phyloP scores from a whole-genome alignment of 2,329 filamentous ascomycete species.

The Cladosporium velox region DNA sequence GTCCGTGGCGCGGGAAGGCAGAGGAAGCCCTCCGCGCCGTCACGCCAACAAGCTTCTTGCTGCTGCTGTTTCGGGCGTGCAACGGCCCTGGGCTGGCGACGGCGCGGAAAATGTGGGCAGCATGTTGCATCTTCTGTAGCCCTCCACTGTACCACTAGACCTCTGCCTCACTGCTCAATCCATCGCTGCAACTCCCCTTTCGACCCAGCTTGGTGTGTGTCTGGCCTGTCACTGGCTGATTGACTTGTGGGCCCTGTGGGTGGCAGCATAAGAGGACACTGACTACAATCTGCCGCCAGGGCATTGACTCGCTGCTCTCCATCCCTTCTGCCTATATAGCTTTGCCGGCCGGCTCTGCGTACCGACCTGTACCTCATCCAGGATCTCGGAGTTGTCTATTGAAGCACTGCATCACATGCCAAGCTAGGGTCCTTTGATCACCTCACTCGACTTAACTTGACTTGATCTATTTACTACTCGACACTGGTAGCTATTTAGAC shows the following conservation, averaged over 20 bases:
- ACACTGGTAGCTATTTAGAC: neutral
- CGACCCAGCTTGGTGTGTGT: slow-evolving; percentile 35
- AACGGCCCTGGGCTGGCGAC: slow-evolving; percentile 33
- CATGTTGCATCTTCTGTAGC: slow-evolving; percentile 35
- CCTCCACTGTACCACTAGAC: slow-evolving; percentile 39
- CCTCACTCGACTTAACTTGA: neutral
- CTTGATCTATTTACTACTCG: neutral
- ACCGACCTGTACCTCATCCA: slow-evolving; percentile 29
- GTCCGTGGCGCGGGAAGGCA: slow-evolving; percentile 17
- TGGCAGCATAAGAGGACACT: slow-evolving; percentile 30
- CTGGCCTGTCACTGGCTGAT: slow-evolving; percentile 38
- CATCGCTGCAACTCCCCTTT: slow-evolving; percentile 31
- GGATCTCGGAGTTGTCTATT: slow-evolving; percentile 21
- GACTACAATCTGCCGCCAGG: slow-evolving; percentile 10
- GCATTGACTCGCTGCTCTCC: slow-evolving; percentile 6
- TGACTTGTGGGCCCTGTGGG: slow-evolving; percentile 24
- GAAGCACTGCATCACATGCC: slow-evolving; percentile 8
- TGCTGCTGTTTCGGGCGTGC: slow-evolving; percentile 35
- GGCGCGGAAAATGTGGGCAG: slow-evolving; percentile 31
- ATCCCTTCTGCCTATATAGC: slow-evolving; percentile 28
- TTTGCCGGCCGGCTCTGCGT: slow-evolving; percentile 27
- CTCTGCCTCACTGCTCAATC: slow-evolving; percentile 37
- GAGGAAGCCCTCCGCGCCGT: slow-evolving; percentile 36
- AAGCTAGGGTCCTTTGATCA: neutral
- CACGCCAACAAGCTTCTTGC: slow-evolving; percentile 38